Evolutionary conservation across 2,329 filamentous ascomycete genomes (phyloP), one percentile per base, ranked within the genome.

Genomic region (Cladobotryum mycophilum): DNA sequence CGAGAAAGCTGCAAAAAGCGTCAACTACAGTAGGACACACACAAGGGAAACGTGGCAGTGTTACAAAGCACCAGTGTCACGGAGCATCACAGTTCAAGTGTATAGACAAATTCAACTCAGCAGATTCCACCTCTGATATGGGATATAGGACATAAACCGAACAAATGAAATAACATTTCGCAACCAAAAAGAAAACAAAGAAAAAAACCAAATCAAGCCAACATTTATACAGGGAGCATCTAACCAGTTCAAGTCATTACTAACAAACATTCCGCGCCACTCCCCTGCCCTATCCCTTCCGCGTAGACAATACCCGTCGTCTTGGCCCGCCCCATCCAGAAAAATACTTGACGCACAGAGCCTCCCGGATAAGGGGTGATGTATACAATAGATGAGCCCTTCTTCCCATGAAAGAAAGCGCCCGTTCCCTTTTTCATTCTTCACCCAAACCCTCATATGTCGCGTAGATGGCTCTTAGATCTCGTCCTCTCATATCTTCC

Each of bases 161-260:
- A 11, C 33, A 22, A 37, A 42, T 41, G 17, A 49, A 37, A 22
- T 11, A 12, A 33, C 12, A 14, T 2, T 20, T 4, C 25, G 20
- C 8, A 15, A 48, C 17, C 25, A 46, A 33, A 50, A 18, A 35
- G 17, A 18, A 17, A 40, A 36, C 42, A 33, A 50, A 25, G n/a
- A 17, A 40, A 46, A 33, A 50, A 18, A 35, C 20, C 13, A 17
- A 40, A 41, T 49, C 41, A 44, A 45, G 37, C 37, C 42, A 53
- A 53, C 51, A 49, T 53, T 53, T 53, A 46, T 53, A 53, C 47
- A 53, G 42, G 47, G 51, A 49, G 51, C 51, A 49, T 53, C 47
- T 50, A 53, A 53, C 46, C 50, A 51, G 45, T 15, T 47, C 45
- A 33, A 45, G 48, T 53, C 51, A 53, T 53, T 53, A 53, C 51